Percentiles rank a stretch among this genome's conserved stretches.
These are phyloP conservation scores for Colletotrichum sp. DNA, from an alignment of 2,329 filamentous ascomycete genomes.

Conservation along the genomic window DNA sequence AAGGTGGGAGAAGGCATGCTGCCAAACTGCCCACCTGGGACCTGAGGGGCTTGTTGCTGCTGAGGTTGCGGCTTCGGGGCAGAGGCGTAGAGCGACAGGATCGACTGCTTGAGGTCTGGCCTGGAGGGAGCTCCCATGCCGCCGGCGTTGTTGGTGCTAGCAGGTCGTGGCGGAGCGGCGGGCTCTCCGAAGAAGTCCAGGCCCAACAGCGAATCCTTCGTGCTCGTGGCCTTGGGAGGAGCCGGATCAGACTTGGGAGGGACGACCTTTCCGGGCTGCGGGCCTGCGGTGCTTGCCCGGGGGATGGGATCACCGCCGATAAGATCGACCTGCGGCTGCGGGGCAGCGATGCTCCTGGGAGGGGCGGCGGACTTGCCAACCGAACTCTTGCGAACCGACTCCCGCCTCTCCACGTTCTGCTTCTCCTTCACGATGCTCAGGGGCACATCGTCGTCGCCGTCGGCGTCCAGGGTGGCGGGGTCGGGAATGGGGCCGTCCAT, in stretches of 20 bases:
- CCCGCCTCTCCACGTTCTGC: conserved; percentile 65
- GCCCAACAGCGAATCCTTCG: conserved; percentile 89
- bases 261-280: conserved; percentile 57
- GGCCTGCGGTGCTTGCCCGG: conserved; percentile 77
- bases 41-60: conserved; percentile 54
- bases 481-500: conserved; percentile 97
- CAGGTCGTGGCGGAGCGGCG: conserved; percentile 76
- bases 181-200: conserved; percentile 88
- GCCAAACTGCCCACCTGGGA: conserved; percentile 63
- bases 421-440: conserved; percentile 70
- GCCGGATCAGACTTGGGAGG: conserved; percentile 68
- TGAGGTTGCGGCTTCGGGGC: conserved; percentile 74
- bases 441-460: conserved; percentile 83
- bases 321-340: conserved; percentile 71
- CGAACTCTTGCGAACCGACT: conserved; percentile 65
- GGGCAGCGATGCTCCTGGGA: conserved; percentile 20
- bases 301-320: conserved; percentile 78
- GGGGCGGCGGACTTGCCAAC: conserved; percentile 47
- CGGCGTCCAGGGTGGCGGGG: conserved; percentile 82
- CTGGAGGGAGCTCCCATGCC: conserved; percentile 71
- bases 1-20: conserved; percentile 65
- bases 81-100: conserved; percentile 91
- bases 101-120: conserved; percentile 96
- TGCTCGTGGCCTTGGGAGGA: conserved; percentile 71
- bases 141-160: conserved; percentile 75